phyloP scores from a whole-genome alignment of 2,329 filamentous ascomycete genomes.

The Lasiodiplodia sp. region DNA sequence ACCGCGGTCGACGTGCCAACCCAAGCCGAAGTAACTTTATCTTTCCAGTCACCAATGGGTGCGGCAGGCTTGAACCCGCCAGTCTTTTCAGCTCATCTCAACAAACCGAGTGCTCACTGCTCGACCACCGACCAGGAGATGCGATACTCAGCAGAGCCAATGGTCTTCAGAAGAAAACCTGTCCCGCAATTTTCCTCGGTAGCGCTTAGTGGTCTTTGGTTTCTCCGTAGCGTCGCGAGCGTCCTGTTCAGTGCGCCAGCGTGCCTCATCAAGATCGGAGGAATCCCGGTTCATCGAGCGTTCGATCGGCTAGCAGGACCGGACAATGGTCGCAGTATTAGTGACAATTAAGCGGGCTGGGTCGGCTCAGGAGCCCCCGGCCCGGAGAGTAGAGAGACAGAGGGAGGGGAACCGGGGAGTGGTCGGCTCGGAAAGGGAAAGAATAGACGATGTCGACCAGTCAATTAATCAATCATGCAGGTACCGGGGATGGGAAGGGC shows the following conservation, averaged over 20 bases:
- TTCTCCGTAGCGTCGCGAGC: too few species aligned
- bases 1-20: not conserved
- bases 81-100: not conserved
- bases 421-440: not conserved
- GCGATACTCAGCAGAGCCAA: not conserved
- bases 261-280: not conserved
- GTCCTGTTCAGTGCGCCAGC: too few species aligned
- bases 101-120: not conserved
- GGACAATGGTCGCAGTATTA: not conserved
- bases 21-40: not conserved
- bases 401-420: not conserved
- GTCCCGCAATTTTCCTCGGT: too few species aligned
- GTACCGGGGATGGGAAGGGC: not conserved
- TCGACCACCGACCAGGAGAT: not conserved
- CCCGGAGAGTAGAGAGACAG: too few species aligned
- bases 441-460: not conserved
- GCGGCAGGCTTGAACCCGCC: not conserved
- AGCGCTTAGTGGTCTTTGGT: not conserved
- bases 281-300: not conserved
- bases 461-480: not conserved
- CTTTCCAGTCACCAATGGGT: not conserved
- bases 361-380: not conserved
- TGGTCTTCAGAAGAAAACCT: too few species aligned
- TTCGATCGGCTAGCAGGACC: not conserved
- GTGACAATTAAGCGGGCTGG: not conserved